phyloP scores from a whole-genome alignment of 2,329 filamentous ascomycete species.

The Monosporascus sp. region DNA sequence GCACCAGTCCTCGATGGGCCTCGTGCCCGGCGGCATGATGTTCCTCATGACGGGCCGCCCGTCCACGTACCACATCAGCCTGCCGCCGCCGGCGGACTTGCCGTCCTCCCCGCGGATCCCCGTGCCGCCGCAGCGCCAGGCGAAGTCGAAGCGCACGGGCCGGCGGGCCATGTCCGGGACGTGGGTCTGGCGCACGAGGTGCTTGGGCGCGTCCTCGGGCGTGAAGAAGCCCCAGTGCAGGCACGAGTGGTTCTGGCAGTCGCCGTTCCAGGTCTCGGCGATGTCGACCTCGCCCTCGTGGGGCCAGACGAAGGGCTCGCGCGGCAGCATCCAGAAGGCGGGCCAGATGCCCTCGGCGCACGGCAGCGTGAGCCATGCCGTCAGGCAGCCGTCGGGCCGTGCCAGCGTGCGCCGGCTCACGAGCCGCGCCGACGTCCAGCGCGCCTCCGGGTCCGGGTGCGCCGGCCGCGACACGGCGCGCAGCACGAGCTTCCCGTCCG shows the following conservation, averaged over 20 bases:
- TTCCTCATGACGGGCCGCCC: constrained; percentile 52
- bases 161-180: constrained; percentile 42
- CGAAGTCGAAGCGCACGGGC: constrained; percentile 49
- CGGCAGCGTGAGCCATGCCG: constrained; percentile 45
- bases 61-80: constrained; percentile 56
- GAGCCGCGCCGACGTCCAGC: constrained; percentile 50
- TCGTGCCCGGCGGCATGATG: constrained; percentile 43
- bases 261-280: constrained; percentile 56
- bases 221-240: constrained; percentile 54
- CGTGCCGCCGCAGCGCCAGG: constrained; percentile 44
- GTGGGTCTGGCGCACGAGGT: constrained; percentile 46
- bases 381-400: constrained; percentile 46
- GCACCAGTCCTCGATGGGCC: constrained; percentile 50
- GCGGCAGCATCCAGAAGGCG: constrained; percentile 55
- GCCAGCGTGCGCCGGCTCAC: constrained; percentile 46
- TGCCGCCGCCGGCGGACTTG: constrained; percentile 35
- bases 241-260: constrained; percentile 48
- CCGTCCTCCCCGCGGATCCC: constrained; percentile 31
- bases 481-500: constrained; percentile 45
- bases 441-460: constrained; percentile 30
- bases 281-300: constrained; percentile 56
- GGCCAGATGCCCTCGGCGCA: constrained; percentile 55
- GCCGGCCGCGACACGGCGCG: constrained; percentile 39
- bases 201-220: constrained; percentile 50
- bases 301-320: constrained; percentile 54